Base-by-base conservation (phyloP, 768 basidiomycete genomes). In the Hygrophoropsis aurantiaca region DNA sequence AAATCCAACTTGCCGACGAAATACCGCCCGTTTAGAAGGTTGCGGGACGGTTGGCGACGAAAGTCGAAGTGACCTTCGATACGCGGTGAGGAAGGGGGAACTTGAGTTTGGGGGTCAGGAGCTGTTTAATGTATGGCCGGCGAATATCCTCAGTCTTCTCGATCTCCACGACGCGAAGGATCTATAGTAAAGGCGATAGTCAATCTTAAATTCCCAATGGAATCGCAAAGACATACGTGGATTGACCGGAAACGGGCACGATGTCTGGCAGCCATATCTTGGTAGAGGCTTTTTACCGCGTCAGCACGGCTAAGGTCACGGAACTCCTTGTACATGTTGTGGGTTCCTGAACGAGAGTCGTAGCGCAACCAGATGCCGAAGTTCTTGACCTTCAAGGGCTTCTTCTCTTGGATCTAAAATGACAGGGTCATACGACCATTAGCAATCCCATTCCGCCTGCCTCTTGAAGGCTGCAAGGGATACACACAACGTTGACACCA, bases 241-340 rank as follows among this genome's bases (percentile, higher is more conserved):
- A 98, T 94, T 36, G 92, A 97, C 73, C 95, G 83, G 87, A 98
- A 97, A 68, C 97, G 93, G 56, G 97, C 97, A 74, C 95, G 93
- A 73, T 99, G 95, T 58, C 94, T 82, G 53, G 97, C 94, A 62
- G 97, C 92, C 95, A 99, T 97, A 74, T 98, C 95, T 77, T 98
- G 95, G 84, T 98, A 98, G 69, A 97, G 73, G 59, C 85, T 79
- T 80, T 90, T 94, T 68, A 98, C 97, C 48, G 97, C 95, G 67
- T 91, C 94, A 51, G 91, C 86, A 55, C 97, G 87, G 58, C 80
- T 80, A 59, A 99, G 86, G 61, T 98, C 95, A 65, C 94, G 91
- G 88, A 91, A 97, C 73, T 91, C 89, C 83, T 94, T 94, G 89
- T 97, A 97, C 94, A 97, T 95, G 85, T 99, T 99, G 86, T 98